phyloP scores from a whole-genome alignment of 73 alveolate genomes.

The Uronychia setigera region DNA sequence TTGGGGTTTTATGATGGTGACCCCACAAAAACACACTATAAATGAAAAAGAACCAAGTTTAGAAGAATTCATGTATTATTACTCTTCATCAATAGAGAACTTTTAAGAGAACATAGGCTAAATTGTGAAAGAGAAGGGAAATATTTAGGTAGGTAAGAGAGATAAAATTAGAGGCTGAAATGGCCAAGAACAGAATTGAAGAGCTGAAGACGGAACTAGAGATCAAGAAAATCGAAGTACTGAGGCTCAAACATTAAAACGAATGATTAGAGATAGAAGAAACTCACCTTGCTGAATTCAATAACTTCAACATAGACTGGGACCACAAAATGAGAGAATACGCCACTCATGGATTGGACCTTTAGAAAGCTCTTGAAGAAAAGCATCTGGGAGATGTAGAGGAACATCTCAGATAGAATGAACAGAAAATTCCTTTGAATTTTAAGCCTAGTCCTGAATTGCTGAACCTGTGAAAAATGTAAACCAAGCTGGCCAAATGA shows the following conservation, averaged over 20 bases:
- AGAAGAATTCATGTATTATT: background rate
- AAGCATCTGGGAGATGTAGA: constrained; percentile 51
- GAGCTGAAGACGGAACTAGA: constrained; percentile 56
- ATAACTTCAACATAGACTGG: constrained; percentile 60
- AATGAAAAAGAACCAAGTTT: background rate
- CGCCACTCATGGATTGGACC: constrained; percentile 21
- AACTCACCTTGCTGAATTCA: constrained; percentile 55
- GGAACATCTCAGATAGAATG: constrained; percentile 29
- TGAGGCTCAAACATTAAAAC: constrained; percentile 29
- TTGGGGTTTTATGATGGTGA: background rate
- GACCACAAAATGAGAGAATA: constrained; percentile 47
- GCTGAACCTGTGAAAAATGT: constrained; percentile 47
- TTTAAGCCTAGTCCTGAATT: constrained; percentile 63
- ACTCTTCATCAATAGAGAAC: background rate
- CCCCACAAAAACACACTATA: background rate
- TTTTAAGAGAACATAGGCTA: constrained; percentile 49
- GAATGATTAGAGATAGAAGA: constrained; percentile 60
- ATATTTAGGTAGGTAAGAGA: constrained; percentile 5
- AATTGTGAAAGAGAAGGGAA: constrained; percentile 65
- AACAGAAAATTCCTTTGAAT: constrained; percentile 22
- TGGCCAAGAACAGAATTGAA: constrained; percentile 70
- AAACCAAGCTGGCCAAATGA: constrained; percentile 59
- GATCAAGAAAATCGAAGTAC: constrained; percentile 25
- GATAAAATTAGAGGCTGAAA: constrained; percentile 60
- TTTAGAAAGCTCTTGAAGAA: constrained; percentile 36